Percentiles rank a stretch among this genome's conserved stretches.
Evolutionary conservation across 495 filamentous ascomycete genomes (phyloP).

Genomic region (Elasticomyces elasticus): DNA sequence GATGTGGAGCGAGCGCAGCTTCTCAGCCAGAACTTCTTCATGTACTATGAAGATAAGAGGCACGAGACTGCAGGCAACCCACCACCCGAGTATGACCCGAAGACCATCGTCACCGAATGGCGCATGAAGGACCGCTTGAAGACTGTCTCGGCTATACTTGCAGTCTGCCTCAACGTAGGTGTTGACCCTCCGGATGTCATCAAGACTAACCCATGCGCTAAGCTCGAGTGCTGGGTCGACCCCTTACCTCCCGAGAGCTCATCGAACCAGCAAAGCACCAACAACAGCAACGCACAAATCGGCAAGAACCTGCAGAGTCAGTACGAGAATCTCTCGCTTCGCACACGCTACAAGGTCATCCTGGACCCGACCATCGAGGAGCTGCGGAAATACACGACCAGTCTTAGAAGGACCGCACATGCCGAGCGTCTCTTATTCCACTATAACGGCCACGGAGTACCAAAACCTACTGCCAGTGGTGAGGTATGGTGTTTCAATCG

Average conservation of each 20-base stretch:
- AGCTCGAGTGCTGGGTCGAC: constrained; percentile 95
- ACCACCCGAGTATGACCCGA: constrained; percentile 39
- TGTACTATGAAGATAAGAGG: constrained; percentile 97
- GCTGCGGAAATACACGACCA: constrained; percentile 88
- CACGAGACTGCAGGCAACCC: constrained; percentile 87
- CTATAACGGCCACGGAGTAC: constrained; percentile 98
- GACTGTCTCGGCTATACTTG: constrained; percentile 88
- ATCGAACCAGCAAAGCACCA: constrained; percentile 32
- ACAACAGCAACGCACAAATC: constrained; percentile 85
- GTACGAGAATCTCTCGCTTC: constrained; percentile 86
- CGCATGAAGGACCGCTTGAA: constrained; percentile 93
- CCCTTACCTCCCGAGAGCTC: constrained; percentile 56
- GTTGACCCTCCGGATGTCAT: constrained; percentile 95
- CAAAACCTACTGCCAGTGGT: constrained; percentile 85
- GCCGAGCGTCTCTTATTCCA: constrained; percentile 92
- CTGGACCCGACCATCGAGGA: constrained; percentile 94
- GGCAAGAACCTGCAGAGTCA: constrained; percentile 90
- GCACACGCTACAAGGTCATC: constrained; percentile 93
- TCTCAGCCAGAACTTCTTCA: constrained; percentile 69
- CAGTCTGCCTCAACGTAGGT: constrained; percentile 91
- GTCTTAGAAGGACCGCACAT: constrained; percentile 79
- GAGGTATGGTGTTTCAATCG: constrained; percentile 99
- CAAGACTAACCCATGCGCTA: constrained; percentile 84
- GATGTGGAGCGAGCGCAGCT: constrained; percentile 49
- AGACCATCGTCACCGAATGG: constrained; percentile 79